phyloP scores from a whole-genome alignment of 495 filamentous ascomycete genomes.

The Daldinia decipiens region DNA sequence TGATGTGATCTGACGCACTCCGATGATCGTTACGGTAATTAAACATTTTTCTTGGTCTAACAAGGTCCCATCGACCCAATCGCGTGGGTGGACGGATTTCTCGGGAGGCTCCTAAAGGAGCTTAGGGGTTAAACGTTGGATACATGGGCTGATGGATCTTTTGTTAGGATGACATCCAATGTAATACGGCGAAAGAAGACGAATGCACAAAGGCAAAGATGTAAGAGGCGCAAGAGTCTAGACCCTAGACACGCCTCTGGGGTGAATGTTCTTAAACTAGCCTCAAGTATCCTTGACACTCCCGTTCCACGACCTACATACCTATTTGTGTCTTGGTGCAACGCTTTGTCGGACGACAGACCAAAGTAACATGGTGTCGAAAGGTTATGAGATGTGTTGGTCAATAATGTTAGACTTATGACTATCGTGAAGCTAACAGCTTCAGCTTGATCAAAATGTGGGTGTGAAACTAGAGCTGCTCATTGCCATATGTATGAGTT shows the following conservation, averaged over 20 bases:
- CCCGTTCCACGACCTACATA: conserved; percentile 23
- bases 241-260: conserved; percentile 6
- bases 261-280: conserved; percentile 25
- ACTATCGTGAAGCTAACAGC: conserved; percentile 12
- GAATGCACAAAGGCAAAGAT: conserved; percentile 25
- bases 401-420: background rate
- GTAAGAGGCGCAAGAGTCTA: conserved; percentile 29
- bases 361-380: background rate
- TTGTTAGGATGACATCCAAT: conserved; percentile 28
- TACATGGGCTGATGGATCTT: conserved; percentile 13
- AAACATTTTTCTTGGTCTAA: conserved; percentile 32
- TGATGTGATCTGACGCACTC: conserved; percentile 31
- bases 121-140: conserved; percentile 17
- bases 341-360: conserved; percentile 17
- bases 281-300: conserved; percentile 16
- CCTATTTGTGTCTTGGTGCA: conserved; percentile 20
- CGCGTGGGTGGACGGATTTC: conserved; percentile 24
- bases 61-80: conserved; percentile 38
- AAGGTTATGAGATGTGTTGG: conserved; percentile 20
- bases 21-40: conserved; percentile 37
- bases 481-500: conserved; percentile 9
- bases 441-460: conserved; percentile 8
- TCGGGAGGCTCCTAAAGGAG: conserved; percentile 30
- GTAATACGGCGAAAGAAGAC: conserved; percentile 13
- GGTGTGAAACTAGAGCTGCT: conserved; percentile 13